Base-by-base conservation (phyloP, 2,329 filamentous ascomycete species). In the Aotearoamyces nothofagi region DNA sequence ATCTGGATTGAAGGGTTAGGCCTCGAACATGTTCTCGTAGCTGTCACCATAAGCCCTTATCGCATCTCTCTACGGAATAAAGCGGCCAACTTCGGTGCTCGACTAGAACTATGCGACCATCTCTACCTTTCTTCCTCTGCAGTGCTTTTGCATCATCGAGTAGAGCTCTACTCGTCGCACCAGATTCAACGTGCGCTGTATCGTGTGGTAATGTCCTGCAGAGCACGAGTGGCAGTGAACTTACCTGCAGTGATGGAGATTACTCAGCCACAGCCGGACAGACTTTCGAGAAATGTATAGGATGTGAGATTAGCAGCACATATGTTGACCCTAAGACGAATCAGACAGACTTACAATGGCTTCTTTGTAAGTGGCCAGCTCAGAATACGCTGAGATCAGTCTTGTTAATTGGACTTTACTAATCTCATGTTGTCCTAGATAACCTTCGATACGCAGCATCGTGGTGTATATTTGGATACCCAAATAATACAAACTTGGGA, bases 371-470 rank as follows among this genome's bases (percentile, higher is more conserved):
- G 67, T 55, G 19, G 8, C 8, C n/a, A n/a, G n/a, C n/a, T n/a
- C n/a, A n/a, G n/a, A n/a, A n/a, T n/a, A 10, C 28, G 15, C 11
- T 15, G 17, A 15, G 8, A 8, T 20, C 15, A 11, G 9, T 9
- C 14, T 20, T 11, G 16, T n/a, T 27, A 14, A 17, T 25, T 26
- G 22, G 22, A 22, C 13, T 7, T 4, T n/a, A 17, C 16, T 32
- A 15, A 15, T 29, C 10, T 17, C 24, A 33, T 17, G 29, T 15
- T 12, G 12, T 12, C 2, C 9, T 22, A 73, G 68, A 72, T 37
- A 75, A 75, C 38, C 38, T 73, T 29, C 58, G 70, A 42, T 73
- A 61, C 40, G 56, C 66, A 5, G 38, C 63, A 2, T 63, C 62
- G 2, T 60, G 61, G 39, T 77, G 71, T 40, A 39, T 75, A 1